These are phyloP conservation scores for Picea abies DNA, from an alignment of 83 land plant genomes.

Conservation along the genomic window DNA sequence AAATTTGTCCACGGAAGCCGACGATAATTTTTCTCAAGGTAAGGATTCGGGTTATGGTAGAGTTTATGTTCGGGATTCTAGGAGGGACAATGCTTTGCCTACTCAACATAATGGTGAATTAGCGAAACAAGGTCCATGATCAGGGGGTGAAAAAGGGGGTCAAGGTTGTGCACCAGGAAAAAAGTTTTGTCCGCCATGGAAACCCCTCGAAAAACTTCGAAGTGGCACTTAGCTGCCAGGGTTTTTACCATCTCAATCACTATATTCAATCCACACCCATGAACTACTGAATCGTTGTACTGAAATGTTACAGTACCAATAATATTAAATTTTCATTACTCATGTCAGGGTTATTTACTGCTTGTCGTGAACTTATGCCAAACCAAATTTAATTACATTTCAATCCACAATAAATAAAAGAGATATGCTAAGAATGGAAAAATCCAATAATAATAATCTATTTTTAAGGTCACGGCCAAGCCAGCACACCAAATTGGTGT, in stretches of 20 bases:
- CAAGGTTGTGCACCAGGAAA: background rate
- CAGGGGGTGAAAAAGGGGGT: conserved; percentile 5
- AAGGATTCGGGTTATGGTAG: conserved; percentile 5
- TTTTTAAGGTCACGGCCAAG: no score
- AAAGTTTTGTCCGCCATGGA: background rate
- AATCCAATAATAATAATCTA: no score
- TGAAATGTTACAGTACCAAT: no score
- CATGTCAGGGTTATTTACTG: no score
- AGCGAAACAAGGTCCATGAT: background rate
- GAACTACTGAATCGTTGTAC: no score
- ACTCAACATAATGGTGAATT: background rate
- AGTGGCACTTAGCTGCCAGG: background rate
- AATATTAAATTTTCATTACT: no score
- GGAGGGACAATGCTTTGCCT: background rate
- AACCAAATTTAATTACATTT: no score
- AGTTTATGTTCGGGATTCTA: background rate
- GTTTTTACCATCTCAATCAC: background rate
- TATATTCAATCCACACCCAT: no score
- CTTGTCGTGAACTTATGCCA: no score
- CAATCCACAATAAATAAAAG: no score
- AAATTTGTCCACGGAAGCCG: background rate
- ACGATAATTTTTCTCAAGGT: conserved; percentile 1
- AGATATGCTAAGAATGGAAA: no score
- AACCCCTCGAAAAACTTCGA: background rate
- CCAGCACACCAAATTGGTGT: no score